phyloP scores from a whole-genome alignment of 2,329 filamentous ascomycete species.

The Orbilia oligospora region DNA sequence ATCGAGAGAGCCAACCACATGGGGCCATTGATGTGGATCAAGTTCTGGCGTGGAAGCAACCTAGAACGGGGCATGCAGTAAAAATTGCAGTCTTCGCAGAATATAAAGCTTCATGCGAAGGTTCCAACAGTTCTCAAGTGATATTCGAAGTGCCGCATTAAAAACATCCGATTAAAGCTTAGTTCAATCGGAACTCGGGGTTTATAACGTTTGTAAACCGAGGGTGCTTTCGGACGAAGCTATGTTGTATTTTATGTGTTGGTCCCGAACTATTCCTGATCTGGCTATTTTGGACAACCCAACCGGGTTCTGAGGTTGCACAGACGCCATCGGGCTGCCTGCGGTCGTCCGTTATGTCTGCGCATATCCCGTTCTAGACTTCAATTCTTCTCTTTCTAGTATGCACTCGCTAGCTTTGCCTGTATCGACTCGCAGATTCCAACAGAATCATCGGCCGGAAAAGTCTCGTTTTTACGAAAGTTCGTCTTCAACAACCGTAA shows the following conservation, averaged over 20 bases:
- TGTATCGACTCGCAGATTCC: neutral
- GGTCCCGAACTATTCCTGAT: slow-evolving; percentile 14
- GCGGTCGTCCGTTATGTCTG: neutral
- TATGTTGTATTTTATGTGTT: slow-evolving; percentile 54
- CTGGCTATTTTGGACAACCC: slow-evolving; percentile 15
- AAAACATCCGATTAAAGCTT: neutral
- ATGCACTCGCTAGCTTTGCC: slow-evolving; percentile 3
- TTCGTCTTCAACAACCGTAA: neutral
- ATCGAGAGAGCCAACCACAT: neutral
- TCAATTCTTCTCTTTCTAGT: neutral
- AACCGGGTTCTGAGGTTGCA: neutral
- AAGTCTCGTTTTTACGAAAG: neutral
- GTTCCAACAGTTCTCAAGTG: neutral
- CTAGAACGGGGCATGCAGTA: slow-evolving; percentile 1
- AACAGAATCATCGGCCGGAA: neutral
- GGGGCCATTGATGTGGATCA: neutral
- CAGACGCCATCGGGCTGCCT: neutral
- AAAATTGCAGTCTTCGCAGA: neutral
- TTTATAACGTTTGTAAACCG: neutral
- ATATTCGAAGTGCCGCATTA: neutral
- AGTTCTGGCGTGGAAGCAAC: neutral
- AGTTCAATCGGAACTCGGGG: neutral
- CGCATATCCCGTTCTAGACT: slow-evolving; percentile 13
- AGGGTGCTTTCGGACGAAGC: neutral
- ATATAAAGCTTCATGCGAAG: neutral